Evolutionary conservation across 179 eudicot species (phyloP), one percentile per base, ranked within the genome.

Genomic region (Spergularia azorica): DNA sequence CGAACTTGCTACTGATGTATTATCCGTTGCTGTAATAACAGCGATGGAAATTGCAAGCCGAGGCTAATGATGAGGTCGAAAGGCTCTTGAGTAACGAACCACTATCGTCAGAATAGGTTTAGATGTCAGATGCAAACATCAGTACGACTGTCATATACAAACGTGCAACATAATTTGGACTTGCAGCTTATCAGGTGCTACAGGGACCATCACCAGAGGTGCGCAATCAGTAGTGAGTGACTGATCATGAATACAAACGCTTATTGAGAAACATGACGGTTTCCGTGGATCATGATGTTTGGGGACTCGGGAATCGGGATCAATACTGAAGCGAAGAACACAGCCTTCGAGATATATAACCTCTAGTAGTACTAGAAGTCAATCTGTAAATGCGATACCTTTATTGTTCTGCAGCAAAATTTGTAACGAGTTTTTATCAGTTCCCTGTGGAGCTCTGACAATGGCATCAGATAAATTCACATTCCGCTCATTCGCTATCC

Each of bases 11-110:
- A 20, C 63, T 17, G 76, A 3, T 17, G 13, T 51, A 5, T 65
- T 9, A 12, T 26, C 10, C 50, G 3, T 59, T 26, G 6, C 12
- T 68, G 38, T 14, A 20, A 67, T 4, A 79, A 67, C 90, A 92
- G 98, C 87, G 85, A 86, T 91, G 98, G 98, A 88, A 75, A 83
- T 48, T 82, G 66, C 96, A 92, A 89, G 92, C 89, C 8, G 94
- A 92, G 86, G 98, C 97, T 65, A 92, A 92, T 65, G 98, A 94
- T 78, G 97, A 94, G 81, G 94, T 90, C 16, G 97, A 94, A 83
- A 88, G 91, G 80, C 96, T 94, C 58, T 91, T 94, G 55, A 89
- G 89, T 54, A 86, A 85, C 54, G 94, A 90, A 79, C 79, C 84
- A 26, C 26, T 82, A 39, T 74, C 84, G 20, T 20, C 84, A 3